phyloP scores from a whole-genome alignment of 306 rosid genomes.

The Prunus padus region DNA sequence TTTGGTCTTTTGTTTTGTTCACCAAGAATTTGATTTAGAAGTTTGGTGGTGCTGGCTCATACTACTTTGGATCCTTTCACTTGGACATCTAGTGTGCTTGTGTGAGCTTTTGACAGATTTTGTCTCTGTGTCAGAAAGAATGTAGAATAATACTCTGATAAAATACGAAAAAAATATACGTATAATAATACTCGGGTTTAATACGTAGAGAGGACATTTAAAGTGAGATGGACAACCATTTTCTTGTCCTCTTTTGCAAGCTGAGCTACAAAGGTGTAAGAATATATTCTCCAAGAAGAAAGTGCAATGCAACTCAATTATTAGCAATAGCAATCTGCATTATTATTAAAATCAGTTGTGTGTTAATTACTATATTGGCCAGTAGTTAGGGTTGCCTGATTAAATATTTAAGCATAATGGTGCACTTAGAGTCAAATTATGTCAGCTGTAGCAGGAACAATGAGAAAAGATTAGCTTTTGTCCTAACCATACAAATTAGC shows the following conservation, averaged over 20 bases:
- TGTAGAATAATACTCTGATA: not conserved
- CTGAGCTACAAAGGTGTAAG: slow-evolving; percentile 2
- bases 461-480: slow-evolving; percentile 15
- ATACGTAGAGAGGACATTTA: not conserved
- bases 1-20: not conserved
- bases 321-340: slow-evolving; percentile 2
- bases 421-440: slow-evolving; percentile 24
- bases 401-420: slow-evolving; percentile 11
- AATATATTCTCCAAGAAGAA: not conserved
- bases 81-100: slow-evolving; percentile 8
- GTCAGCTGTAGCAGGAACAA: slow-evolving; percentile 29
- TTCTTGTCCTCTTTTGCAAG: slow-evolving; percentile 3
- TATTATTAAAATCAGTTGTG: not conserved
- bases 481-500: slow-evolving; percentile 33
- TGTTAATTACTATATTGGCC: not conserved
- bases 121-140: not conserved
- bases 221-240: not conserved
- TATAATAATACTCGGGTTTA: not conserved
- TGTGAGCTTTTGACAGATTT: not conserved
- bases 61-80: too few relatives aligned
- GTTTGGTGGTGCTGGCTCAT: not conserved
- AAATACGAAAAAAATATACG: not conserved
- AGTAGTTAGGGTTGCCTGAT: not conserved
- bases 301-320: slow-evolving; percentile 8
- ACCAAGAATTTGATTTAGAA: not conserved